These are phyloP conservation scores for Yamadazyma phyllophila DNA, from an alignment of 805 yeast species.

Conservation along the genomic window DNA sequence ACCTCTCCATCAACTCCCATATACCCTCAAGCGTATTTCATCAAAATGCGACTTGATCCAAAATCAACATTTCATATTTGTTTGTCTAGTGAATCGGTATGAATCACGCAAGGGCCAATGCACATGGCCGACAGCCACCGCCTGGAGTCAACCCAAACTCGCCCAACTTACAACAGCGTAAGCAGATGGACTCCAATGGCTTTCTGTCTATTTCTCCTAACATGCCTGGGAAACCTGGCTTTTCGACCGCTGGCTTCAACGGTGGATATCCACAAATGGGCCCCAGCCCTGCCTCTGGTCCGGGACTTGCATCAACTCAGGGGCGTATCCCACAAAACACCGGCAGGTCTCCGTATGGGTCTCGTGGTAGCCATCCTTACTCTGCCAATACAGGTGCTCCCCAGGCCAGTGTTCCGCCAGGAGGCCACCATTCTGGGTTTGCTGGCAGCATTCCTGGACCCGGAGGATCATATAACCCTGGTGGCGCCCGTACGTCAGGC, in stretches of 20 bases:
- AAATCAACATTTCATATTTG: background rate
- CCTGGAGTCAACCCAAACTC: slow-evolving; percentile 1
- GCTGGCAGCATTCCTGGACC: background rate
- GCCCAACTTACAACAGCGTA: slow-evolving; percentile 10
- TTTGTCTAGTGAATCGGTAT: background rate
- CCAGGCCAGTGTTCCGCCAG: background rate
- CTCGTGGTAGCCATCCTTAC: slow-evolving; percentile 2
- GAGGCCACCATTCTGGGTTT: background rate
- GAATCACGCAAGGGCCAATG: slow-evolving; percentile 2
- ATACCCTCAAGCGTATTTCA: too few species aligned
- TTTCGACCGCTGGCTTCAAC: background rate
- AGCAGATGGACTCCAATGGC: slow-evolving; percentile 6
- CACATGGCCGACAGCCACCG: slow-evolving; percentile 1
- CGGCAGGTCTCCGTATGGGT: background rate
- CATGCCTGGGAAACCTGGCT: slow-evolving; percentile 1
- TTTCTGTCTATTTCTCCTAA: background rate
- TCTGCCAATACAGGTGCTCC: background rate
- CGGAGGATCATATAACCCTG: background rate
- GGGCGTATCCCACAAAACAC: background rate
- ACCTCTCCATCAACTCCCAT: too few species aligned
- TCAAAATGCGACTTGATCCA: background rate
- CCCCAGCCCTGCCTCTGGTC: background rate
- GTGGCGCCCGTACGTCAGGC: background rate
- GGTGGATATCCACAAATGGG: background rate
- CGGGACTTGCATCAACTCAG: too few species aligned